These are phyloP conservation scores for Yarrowia keelungensis DNA, from an alignment of 805 yeast species.

Conservation along the genomic window DNA sequence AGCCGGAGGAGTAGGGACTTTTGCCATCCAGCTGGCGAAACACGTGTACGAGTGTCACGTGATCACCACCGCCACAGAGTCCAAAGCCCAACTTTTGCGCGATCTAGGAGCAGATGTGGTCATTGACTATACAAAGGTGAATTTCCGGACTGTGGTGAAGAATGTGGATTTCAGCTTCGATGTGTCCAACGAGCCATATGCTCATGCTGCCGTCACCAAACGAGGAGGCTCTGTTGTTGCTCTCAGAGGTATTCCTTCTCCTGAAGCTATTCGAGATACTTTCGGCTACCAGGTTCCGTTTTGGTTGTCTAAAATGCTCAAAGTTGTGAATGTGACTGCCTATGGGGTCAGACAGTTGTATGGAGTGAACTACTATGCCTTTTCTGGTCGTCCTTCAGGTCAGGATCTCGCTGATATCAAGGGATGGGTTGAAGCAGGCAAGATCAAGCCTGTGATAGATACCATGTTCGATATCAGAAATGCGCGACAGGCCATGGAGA, in stretches of 20 bases:
- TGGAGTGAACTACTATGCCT: constrained; percentile 11
- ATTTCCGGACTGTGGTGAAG: not conserved
- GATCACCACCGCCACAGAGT: constrained; percentile 61
- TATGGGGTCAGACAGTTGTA: not conserved
- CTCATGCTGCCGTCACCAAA: constrained; percentile 15
- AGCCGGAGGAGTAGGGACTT: constrained; percentile 70
- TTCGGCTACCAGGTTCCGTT: constrained; percentile 10
- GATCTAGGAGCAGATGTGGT: constrained; percentile 65
- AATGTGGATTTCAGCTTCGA: constrained; percentile 17
- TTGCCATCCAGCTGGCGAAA: constrained; percentile 64
- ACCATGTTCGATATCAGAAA: constrained; percentile 15
- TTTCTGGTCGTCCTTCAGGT: constrained; percentile 2
- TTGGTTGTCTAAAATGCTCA: not conserved
- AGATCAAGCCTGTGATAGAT: constrained; percentile 17
- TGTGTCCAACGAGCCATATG: constrained; percentile 18
- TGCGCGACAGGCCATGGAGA: constrained; percentile 19
- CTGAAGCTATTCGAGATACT: constrained; percentile 22
- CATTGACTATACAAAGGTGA: constrained; percentile 59
- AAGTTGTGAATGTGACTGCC: constrained; percentile 2
- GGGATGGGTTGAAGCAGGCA: not conserved
- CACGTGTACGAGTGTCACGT: constrained; percentile 52
- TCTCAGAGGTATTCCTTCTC: constrained; percentile 14
- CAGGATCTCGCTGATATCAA: not conserved
- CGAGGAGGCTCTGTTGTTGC: constrained; percentile 12
- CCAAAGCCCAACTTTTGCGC: constrained; percentile 55